Evolutionary conservation across 768 basidiomycete species (phyloP).

Genomic region (Lactifluus subvellereus): DNA sequence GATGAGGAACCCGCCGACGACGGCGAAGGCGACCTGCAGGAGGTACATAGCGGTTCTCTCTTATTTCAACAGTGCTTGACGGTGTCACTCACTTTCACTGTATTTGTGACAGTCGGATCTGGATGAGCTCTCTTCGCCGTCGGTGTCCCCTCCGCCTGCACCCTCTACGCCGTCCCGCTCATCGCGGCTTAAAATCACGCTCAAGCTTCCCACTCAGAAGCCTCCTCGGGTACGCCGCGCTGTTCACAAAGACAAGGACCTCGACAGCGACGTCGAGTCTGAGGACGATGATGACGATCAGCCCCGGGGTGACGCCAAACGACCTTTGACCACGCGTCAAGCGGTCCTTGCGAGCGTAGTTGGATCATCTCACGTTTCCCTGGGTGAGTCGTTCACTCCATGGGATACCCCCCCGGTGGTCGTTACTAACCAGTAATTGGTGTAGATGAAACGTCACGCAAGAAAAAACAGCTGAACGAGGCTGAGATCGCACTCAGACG

Average conservation of each 20-base stretch:
- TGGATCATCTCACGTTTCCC: conserved; percentile 61
- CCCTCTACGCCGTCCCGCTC: conserved; percentile 27
- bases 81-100: not conserved
- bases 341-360: conserved; percentile 67
- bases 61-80: not conserved
- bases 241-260: conserved; percentile 25
- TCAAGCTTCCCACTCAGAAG: conserved; percentile 44
- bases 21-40: conserved; percentile 25
- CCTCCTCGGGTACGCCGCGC: conserved; percentile 14
- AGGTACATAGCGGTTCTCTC: not conserved
- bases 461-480: conserved; percentile 66
- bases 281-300: conserved; percentile 32
- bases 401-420: too few species aligned
- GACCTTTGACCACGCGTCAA: conserved; percentile 45
- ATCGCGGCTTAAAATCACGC: conserved; percentile 54
- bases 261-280: conserved; percentile 42
- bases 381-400: conserved; percentile 36
- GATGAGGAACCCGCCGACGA: conserved; percentile 23
- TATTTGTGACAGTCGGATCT: conserved; percentile 18
- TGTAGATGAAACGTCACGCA: conserved; percentile 35
- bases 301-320: conserved; percentile 28
- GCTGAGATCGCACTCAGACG: conserved; percentile 66
- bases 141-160: conserved; percentile 22
- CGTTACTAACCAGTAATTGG: not conserved
- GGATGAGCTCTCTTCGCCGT: conserved; percentile 24